Evolutionary conservation across 2,329 filamentous ascomycete genomes (phyloP), one percentile per base, ranked within the genome.

Genomic region (Pseudocercospora ulei): DNA sequence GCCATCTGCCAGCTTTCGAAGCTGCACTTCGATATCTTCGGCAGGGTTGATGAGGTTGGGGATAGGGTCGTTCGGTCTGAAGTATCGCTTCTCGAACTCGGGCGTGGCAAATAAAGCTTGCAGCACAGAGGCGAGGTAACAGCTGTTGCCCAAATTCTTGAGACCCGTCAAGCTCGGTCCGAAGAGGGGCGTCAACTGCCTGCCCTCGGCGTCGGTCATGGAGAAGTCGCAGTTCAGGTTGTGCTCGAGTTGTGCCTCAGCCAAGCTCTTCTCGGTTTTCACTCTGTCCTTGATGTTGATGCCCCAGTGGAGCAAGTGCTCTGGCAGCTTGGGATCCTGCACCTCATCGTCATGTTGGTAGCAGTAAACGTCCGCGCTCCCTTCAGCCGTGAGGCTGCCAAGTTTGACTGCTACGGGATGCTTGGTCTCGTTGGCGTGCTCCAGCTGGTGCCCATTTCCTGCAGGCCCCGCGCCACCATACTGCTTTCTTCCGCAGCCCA

Each of bases 251-350:
- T 98, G 83, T 84, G 96, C 84, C 65, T 98, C 92, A 14, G 85
- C 93, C 64, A 98, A 70, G 59, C 85, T 96, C 73, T 96, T 95
- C 60, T 98, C 90, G 0, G 90, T 98, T 73, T 98, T 98, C 56
- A 93, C 76, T 38, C 83, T 78, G 45, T 93, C 85, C 1, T 85
- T 79, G 47, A 98, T 76, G 50, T 92, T 80, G 59, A 98, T 94
- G 11, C 87, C 88, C 88, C 90, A 98, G 59, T 96, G 82, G 17
- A 80, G 78, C 38, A 98, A 69, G 60, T 96, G 90, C 12, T 72
- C 60, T 1, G 78, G 77, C 6, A 98, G 72, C 47, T 87, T 73
- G 5, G 84, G 78, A 52, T 98, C 90, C 13, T 85, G 68, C 35
- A 84, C 73, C 65, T 98, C 92, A 34, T 98, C 90, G 54, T 96